These are phyloP conservation scores for Lathyrus oleraceus DNA, from an alignment of 306 rosid genomes.

Conservation along the genomic window DNA sequence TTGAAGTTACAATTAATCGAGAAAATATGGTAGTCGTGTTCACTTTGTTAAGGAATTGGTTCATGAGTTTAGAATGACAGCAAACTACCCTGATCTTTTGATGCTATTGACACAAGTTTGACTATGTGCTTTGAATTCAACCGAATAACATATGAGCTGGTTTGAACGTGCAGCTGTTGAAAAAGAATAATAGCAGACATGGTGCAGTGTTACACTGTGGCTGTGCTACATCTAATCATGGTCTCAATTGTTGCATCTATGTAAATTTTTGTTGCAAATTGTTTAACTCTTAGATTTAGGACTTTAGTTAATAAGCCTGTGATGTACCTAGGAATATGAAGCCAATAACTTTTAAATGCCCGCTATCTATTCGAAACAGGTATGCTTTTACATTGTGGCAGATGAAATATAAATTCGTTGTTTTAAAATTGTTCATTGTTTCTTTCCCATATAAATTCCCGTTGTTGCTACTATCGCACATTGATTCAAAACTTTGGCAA, in stretches of 20 bases:
- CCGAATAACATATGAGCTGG: conserved; percentile 25
- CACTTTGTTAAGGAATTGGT: background rate
- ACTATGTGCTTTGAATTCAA: background rate
- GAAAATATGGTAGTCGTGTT: conserved; percentile 4
- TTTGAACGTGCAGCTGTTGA: conserved; percentile 26
- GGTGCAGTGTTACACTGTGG: conserved; percentile 20
- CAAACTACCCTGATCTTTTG: conserved; percentile 9
- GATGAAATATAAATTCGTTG: too few species aligned
- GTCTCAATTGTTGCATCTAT: conserved; percentile 18
- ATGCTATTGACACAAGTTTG: conserved; percentile 18
- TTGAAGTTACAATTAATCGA: background rate
- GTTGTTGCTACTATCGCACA: background rate
- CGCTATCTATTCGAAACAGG: conserved; percentile 31
- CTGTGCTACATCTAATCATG: conserved; percentile 28
- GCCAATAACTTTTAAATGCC: conserved; percentile 29
- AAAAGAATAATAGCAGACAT: background rate
- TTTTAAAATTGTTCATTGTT: too few species aligned
- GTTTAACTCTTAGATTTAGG: conserved; percentile 22
- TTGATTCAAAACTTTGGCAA: background rate
- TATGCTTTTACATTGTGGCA: conserved; percentile 26
- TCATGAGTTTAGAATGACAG: background rate
- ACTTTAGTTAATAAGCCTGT: conserved; percentile 31
- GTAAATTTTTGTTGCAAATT: conserved; percentile 2
- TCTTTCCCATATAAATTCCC: too few species aligned
- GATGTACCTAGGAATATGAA: conserved; percentile 39